Evolutionary conservation across 176 grass and related monocot genomes (phyloP), one percentile per base, ranked within the genome.

Genomic region (Alopecurus myosuroides): DNA sequence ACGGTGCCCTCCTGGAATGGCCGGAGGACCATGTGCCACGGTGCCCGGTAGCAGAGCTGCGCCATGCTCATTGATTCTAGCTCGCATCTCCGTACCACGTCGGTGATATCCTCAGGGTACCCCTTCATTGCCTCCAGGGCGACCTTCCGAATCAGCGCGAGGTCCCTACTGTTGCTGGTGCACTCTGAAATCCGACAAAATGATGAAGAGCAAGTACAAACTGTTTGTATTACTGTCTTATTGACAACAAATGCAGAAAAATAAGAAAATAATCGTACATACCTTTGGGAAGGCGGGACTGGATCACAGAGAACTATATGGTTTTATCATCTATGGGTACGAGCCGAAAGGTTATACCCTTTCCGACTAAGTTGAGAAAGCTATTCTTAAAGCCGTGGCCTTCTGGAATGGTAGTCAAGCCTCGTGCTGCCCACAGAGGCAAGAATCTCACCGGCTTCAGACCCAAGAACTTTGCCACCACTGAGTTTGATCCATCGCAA

Each of bases 41-140:
- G 88, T 18, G 88, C 48, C 19, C 85, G 60, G 71, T 95, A 86
- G 2, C 78, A 36, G 9, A 79, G 17, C 12, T 53, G 28, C 41
- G 14, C 34, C 74, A 48, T 3, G 6, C 45, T 81, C 63, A 95
- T 39, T 34, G 88, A 74, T 2, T 80, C 68, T 0, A 70, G 42
- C 22, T 92, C 90, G 34, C 61, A 40, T 11, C 56, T 4, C 35
- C 15, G 71, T 26, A 92, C 85, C 52, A 84, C 77, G 12, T 92
- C 83, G 25, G 70, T 4, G 4, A 88, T 7, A 26, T 95, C 82
- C 0, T 4, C 19, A 1, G 88, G 86, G 56, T 56, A 77, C n/a
- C 28, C 83, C 30, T 46, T 57, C 19, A 95, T 23, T 62, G 62
- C 8, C 26, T 64, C 28, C 26, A 61, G 57, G 1, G 57, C 57